Evolutionary conservation across 2,329 filamentous ascomycete species (phyloP).

Genomic region (Venturia asperata): DNA sequence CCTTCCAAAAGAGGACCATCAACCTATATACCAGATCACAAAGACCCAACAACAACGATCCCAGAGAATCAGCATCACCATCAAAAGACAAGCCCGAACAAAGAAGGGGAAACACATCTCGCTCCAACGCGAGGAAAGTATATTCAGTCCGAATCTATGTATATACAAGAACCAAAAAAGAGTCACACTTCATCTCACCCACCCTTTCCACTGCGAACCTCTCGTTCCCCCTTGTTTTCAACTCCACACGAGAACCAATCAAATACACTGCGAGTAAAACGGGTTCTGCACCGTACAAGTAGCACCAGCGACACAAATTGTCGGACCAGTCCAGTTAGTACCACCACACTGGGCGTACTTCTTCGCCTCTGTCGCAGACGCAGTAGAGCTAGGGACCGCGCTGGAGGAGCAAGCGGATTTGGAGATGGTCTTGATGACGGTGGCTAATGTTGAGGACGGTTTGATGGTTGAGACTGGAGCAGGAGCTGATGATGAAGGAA

Average conservation of each 20-base stretch:
- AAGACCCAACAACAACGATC: too few relatives aligned
- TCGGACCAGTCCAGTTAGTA: conserved; percentile 19
- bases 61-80: too few relatives aligned
- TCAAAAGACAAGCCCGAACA: too few relatives aligned
- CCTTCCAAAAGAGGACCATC: too few relatives aligned
- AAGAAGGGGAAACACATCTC: too few relatives aligned
- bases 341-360: conserved; percentile 20
- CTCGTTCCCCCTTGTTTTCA: neutral
- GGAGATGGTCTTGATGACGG: neutral
- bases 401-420: neutral
- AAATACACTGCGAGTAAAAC: conserved; percentile 21
- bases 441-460: neutral
- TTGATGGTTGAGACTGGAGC: neutral
- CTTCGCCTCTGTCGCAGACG: neutral
- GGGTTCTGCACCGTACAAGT: conserved; percentile 20
- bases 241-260: neutral
- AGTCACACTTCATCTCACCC: neutral
- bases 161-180: neutral
- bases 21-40: too few relatives aligned
- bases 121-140: neutral
- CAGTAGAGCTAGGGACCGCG: neutral
- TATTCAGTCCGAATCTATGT: neutral
- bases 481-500: neutral
- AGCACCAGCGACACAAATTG: conserved; percentile 18
- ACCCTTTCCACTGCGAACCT: too few relatives aligned